Evolutionary conservation across 768 basidiomycete species (phyloP), one percentile per base, ranked within the genome.

Genomic region (Mrakia frigida): DNA sequence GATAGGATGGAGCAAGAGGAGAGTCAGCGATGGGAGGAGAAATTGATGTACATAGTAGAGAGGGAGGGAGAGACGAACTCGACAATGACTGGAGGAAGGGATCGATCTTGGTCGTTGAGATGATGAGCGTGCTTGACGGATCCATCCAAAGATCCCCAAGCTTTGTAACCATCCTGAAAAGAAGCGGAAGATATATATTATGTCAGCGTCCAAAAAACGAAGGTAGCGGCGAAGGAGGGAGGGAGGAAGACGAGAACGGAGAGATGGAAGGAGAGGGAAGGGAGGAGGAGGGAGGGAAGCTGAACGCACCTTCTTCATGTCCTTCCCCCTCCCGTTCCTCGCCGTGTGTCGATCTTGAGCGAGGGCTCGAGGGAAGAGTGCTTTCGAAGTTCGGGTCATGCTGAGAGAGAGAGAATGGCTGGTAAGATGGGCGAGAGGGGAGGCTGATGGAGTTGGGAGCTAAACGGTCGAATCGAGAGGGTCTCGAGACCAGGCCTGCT

Each of bases 301-400:
- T 14, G 43, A 10, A 31, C 52, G 6, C 31, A 23, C 31, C 16
- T 16, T 33, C n/a, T 71, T 53, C 33, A 35, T 70, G 28, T 71
- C 39, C 46, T 52, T 35, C 6, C 28, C 28, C 43, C 28, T 25
- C 50, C 41, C 73, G 33, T 21, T 65, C 63, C 65, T 50, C 21
- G 74, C 63, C 33, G 65, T 23, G 28, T 61, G 50, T 33, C 74
- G 61, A 43, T 74, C 74, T 28, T 68, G 74, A 43, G 63, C 63
- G 46, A 74, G 37, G 31, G 74, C 74, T 46, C 60, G 59, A 43
- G 63, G 63, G 28, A 14, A 21, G 18, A 37, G 18, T 3, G n/a
- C n/a, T 37, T 74, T 74, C 33, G 43, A 18, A 46, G 39, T 50
- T 41, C 74, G 61, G 14, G 74, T 74, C 74, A 74, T 74, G 63